Evolutionary conservation across 129 eudicot species (phyloP).

Genomic region (Dittrichia graveolens): DNA sequence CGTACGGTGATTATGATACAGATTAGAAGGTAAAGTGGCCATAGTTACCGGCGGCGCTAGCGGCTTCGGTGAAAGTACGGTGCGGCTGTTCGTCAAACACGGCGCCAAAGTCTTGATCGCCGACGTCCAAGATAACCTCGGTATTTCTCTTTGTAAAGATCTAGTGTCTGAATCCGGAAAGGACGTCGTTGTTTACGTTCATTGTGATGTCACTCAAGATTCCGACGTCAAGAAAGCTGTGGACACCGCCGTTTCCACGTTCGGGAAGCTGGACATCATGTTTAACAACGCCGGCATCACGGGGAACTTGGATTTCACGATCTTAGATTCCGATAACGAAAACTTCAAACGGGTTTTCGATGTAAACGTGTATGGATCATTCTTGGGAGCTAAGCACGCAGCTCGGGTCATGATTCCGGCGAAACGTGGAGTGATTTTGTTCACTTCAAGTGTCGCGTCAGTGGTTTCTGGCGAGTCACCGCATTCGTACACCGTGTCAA

Average conservation of each 20-base stretch:
- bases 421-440: conserved; percentile 55
- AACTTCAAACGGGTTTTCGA: conserved; percentile 66
- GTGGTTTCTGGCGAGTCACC: conserved; percentile 55
- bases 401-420: conserved; percentile 83
- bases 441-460: conserved; percentile 36
- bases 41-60: conserved; percentile 92
- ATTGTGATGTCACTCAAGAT: conserved; percentile 60
- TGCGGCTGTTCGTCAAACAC: conserved; percentile 46
- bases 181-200: conserved; percentile 41
- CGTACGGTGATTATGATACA: conserved; percentile 14
- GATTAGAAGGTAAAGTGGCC: conserved; percentile 77
- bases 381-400: conserved; percentile 75
- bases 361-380: conserved; percentile 62
- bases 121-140: conserved; percentile 67
- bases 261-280: conserved; percentile 71
- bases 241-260: conserved; percentile 46
- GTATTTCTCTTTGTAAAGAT: conserved; percentile 44
- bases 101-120: conserved; percentile 75
- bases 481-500: conserved; percentile 61
- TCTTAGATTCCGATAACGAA: conserved; percentile 43
- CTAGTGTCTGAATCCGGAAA: conserved; percentile 4
- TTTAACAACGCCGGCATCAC: conserved; percentile 76
- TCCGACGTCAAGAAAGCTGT: conserved; percentile 45
- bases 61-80: conserved; percentile 76
- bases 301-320: conserved; percentile 45